These are phyloP conservation scores for Fremontodendron californicum DNA, from an alignment of 345 rosid genomes.

Conservation along the genomic window DNA sequence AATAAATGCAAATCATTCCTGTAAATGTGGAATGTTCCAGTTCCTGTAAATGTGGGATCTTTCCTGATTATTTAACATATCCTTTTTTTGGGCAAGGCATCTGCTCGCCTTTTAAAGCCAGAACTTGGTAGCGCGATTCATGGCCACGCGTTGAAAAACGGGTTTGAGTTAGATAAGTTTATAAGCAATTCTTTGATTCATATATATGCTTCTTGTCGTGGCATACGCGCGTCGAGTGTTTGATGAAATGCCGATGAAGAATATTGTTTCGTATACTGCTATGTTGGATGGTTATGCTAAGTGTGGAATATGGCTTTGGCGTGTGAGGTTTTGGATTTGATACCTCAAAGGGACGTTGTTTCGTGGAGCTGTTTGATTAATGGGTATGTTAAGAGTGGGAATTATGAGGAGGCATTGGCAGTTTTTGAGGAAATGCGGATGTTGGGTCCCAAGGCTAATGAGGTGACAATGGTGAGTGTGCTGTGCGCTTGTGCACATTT, in stretches of 20 bases:
- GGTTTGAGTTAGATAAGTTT: conserved; percentile 52
- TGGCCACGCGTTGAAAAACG: conserved; percentile 40
- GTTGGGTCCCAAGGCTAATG: conserved; percentile 56
- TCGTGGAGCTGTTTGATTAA: conserved; percentile 89
- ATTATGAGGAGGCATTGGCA: conserved; percentile 50
- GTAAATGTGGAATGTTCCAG: no score
- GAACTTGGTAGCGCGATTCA: conserved; percentile 47
- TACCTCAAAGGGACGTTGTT: conserved; percentile 64
- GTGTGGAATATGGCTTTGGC: conserved; percentile 57
- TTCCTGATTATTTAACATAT: conserved; percentile 65
- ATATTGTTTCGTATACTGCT: conserved; percentile 73
- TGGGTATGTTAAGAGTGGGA: conserved; percentile 67
- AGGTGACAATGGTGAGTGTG: conserved; percentile 85
- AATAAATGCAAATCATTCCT: conserved; percentile 54
- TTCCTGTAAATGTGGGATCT: no score
- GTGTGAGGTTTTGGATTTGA: conserved; percentile 49
- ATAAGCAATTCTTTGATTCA: conserved; percentile 64
- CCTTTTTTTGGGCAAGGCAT: conserved; percentile 70
- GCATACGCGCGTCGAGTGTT: conserved; percentile 58
- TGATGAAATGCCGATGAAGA: conserved; percentile 55
- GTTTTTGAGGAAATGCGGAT: conserved; percentile 55
- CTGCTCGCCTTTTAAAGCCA: conserved; percentile 45
- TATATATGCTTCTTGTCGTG: conserved; percentile 54
- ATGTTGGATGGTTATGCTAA: conserved; percentile 74
- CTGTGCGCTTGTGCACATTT: conserved; percentile 83